Evolutionary conservation across 345 rosid species (phyloP), one percentile per base, ranked within the genome.

Genomic region (Gossypium sturtianum): DNA sequence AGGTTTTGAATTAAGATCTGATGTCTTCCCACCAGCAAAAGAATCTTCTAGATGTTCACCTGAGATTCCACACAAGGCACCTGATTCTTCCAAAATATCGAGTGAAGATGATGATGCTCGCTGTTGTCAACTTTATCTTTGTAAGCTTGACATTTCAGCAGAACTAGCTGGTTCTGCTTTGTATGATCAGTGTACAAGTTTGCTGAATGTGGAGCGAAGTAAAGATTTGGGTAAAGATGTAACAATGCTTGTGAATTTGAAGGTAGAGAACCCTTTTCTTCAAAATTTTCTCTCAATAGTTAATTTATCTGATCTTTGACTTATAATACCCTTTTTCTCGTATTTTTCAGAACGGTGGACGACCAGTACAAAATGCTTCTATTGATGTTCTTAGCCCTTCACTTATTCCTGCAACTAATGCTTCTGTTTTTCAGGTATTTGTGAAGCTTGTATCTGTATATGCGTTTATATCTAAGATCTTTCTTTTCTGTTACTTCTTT

Each of bases 61-160:
- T 23, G 83, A 83, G 77, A 66, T 57, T 51, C 45, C 75, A 2
- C 58, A 13, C 75, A 82, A 58, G 80, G 78, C 74, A 19, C 64
- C 80, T 64, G 87, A 78, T 71, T 82, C 80, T 82, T 77, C 81
- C 66, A 84, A 82, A 80, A 25, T 44, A 11, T 76, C 84, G n/a
- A 79, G 54, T 60, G 79, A 44, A 61, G 83, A 82, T 65, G 74
- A 54, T 74, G 52, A 23, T 66, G 76, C 83, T 51, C 73, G 60
- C 41, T 66, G 67, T 82, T 73, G 79, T 57, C 61, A 72, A 68
- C 82, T 83, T 74, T 93, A 95, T 87, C 90, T 95, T 53, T 89
- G 97, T 49, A 90, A 86, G 85, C 87, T 95, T 66, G 98, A 95
- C 84, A 81, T 95, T 74, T 93, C 99, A 4, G 66, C 82, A 49